Conservation (phyloP, 2,329 filamentous ascomycete genomes). For the Diplocarpon mali region DNA sequence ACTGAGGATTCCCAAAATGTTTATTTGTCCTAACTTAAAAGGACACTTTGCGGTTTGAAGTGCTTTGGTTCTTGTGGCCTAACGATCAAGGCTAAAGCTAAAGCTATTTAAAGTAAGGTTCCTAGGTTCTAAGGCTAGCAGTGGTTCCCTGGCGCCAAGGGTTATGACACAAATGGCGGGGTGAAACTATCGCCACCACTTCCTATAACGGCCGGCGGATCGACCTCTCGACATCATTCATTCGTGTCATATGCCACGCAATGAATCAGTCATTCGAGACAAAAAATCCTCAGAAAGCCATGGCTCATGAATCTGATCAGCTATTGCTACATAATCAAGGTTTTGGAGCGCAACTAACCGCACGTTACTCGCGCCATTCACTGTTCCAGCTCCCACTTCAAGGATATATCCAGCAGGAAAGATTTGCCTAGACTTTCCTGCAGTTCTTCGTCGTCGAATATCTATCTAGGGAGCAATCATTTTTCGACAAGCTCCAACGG, state of each 20-base stretch:
- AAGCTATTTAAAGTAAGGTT: no score
- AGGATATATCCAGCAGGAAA: background rate
- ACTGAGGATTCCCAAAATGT: slow-evolving; percentile 9
- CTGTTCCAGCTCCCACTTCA: background rate
- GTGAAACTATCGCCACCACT: no score
- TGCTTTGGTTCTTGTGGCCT: background rate
- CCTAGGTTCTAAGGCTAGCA: background rate
- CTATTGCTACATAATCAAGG: background rate
- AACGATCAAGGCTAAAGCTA: no score
- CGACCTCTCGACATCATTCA: background rate
- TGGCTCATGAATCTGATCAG: background rate
- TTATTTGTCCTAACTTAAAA: slow-evolving; percentile 19
- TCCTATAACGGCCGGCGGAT: background rate
- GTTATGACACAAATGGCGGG: no score
- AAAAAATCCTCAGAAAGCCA: background rate
- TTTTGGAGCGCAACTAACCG: background rate
- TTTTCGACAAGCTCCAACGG: no score
- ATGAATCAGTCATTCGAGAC: background rate
- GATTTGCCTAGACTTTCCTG: no score
- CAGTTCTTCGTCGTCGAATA: no score
- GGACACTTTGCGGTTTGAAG: slow-evolving; percentile 21
- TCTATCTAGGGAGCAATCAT: no score
- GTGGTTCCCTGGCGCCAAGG: no score
- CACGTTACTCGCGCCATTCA: background rate
- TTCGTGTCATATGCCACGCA: slow-evolving; percentile 3